Conservation (phyloP, 208 protist genomes). For the Naegleria gruberi region DNA sequence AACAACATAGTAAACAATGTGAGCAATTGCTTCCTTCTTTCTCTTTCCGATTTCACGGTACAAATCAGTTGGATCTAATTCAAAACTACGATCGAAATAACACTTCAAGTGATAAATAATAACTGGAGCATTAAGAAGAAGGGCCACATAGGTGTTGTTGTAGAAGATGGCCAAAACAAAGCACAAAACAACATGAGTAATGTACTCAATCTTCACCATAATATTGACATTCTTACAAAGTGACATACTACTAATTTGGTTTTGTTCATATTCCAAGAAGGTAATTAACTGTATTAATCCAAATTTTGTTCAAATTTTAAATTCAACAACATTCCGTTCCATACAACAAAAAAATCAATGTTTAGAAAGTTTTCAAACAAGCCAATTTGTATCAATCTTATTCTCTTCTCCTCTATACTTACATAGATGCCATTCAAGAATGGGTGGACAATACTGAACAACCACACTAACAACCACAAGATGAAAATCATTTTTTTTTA, state of each 20-base stretch:
- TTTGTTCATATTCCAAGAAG: conserved; percentile 20
- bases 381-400: neutral
- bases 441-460: conserved; percentile 15
- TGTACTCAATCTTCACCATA: conserved; percentile 22
- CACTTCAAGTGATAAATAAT: conserved; percentile 8
- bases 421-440: conserved; percentile 22
- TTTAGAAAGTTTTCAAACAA: too few relatives aligned
- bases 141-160: neutral
- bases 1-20: conserved; percentile 11
- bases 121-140: neutral
- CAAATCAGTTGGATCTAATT: conserved; percentile 13
- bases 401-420: neutral
- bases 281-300: conserved; percentile 12
- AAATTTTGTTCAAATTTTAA: neutral
- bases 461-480: conserved; percentile 14
- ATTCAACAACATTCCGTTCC: neutral
- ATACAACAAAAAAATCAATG: too few relatives aligned
- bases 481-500: conserved; percentile 24
- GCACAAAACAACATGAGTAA: neutral
- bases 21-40: neutral
- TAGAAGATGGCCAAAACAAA: neutral
- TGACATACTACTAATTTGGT: conserved; percentile 1
- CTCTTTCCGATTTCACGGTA: neutral
- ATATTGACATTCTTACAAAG: conserved; percentile 4
- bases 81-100: neutral